Evolutionary conservation across 129 eudicot species (phyloP).

Genomic region (Escallonia rubra): DNA sequence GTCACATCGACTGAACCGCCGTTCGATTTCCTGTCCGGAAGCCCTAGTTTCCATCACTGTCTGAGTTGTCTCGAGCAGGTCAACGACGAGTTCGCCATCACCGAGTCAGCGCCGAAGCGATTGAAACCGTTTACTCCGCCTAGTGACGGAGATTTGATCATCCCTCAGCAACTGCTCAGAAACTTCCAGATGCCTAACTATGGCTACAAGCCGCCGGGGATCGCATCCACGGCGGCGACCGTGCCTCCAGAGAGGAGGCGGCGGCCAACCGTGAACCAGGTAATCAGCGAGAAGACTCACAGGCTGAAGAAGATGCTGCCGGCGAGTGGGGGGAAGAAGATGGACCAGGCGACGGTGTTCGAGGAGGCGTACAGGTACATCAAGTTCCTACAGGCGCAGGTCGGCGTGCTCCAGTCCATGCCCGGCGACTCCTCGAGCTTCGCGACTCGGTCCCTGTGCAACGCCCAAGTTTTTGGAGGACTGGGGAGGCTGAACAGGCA

Average conservation of each 20-base stretch:
- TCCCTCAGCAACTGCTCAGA: constrained; percentile 10
- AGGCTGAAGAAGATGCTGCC: constrained; percentile 53
- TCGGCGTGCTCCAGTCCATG: constrained; percentile 48
- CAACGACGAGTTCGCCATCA: not conserved
- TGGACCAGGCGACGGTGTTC: constrained; percentile 51
- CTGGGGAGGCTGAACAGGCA: constrained; percentile 50
- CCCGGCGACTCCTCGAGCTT: constrained; percentile 22
- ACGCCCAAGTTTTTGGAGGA: constrained; percentile 6
- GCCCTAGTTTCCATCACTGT: constrained; percentile 14
- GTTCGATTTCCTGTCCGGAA: constrained; percentile 9
- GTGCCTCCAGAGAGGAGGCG: not conserved
- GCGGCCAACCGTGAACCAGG: constrained; percentile 2
- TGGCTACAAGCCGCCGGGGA: no score
- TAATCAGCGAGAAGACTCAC: constrained; percentile 42
- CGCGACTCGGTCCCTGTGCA: constrained; percentile 11
- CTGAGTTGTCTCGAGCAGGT: constrained; percentile 17
- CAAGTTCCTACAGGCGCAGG: constrained; percentile 56
- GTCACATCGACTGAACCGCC: not conserved
- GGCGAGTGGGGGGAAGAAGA: constrained; percentile 21
- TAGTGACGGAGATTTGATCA: not conserved
- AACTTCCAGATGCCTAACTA: constrained; percentile 12
- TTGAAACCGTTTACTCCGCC: constrained; percentile 4
- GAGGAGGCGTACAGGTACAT: constrained; percentile 64
- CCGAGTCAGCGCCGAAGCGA: constrained; percentile 10
- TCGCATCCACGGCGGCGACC: not conserved